Evolutionary conservation across 2,329 filamentous ascomycete species (phyloP), one percentile per base, ranked within the genome.

Genomic region (Alternaria sp.): DNA sequence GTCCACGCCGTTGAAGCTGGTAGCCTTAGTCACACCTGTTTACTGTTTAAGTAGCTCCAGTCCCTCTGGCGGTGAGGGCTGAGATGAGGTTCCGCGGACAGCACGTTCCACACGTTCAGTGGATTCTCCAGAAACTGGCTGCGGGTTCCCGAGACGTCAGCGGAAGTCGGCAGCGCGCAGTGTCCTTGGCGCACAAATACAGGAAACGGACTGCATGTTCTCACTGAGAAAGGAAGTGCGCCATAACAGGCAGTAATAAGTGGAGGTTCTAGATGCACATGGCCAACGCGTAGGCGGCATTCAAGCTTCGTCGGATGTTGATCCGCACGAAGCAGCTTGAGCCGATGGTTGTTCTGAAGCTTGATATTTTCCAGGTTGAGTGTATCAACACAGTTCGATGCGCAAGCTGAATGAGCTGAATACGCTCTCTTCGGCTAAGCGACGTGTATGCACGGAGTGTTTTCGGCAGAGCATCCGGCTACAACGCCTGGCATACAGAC

Each of bases 301-400:
- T 49, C 20, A 41, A 56, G 54, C 54, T 40, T 49, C 41, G 25
- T 16, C 25, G 45, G 25, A 41, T 43, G 28, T 34, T 50, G 22
- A 22, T 25, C n/a, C 32, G 44, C 44, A 56, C n/a, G 27, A 50
- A 22, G 54, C 45, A 48, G 45, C 28, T 20, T 25, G 54, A 22
- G 25, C 34, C 25, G 28, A 27, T 36, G 12, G 20, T 36, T 27
- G 43, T 41, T 30, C 40, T 54, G 30, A 38, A 54, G 52, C 40
- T 54, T 44, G 30, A 27, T 45, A 20, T 36, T 34, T 16, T 25
- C 45, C 30, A 25, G 18, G 16, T 49, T 25, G 30, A 25, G 12
- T 14, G 10, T 6, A 49, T 25, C 30, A 18, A 25, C 8, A 49
- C 14, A 25, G 14, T 30, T 49, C 20, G 46, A 49, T 49, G 22